Evolutionary conservation across 495 filamentous ascomycete genomes (phyloP), one percentile per base, ranked within the genome.

Genomic region (Podospora pseudocomata): DNA sequence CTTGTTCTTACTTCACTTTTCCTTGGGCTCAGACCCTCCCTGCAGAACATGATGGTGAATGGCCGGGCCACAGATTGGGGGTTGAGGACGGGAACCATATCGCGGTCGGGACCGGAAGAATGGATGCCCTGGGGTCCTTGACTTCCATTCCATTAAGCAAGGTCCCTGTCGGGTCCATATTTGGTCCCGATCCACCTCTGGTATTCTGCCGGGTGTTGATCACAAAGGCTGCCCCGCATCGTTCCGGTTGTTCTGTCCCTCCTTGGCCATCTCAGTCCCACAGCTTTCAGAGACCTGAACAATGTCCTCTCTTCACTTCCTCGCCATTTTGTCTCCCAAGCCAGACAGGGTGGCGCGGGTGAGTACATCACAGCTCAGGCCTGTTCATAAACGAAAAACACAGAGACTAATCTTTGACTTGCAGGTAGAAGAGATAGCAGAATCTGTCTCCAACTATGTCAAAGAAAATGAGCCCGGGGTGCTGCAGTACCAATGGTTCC

Each of bases 401-500:
- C 23, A 28, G 49, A 28, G 20, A 19, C 23, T 58, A 11, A 68
- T 32, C 49, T 7, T 2, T 6, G 13, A 32, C 56, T 27, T 28
- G 7, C 60, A 75, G 74, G 57, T 71, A 5, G 67, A 74, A 20
- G 70, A 75, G 49, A 39, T 75, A n/a, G 34, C 67, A n/a, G 62
- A 72, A 55, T 54, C 54, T 1, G 27, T 68, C 3, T 59, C 59
- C 57, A 63, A 66, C 7, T 58, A 68, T 26, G 72, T 75, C 34
- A 65, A 74, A 66, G 68, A 63, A 13, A 72, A 69, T 54, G 74
- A 75, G 68, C 70, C 74, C 19, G 72, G 68, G 15, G 65, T 68
- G 7, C 28, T 75, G 28, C 66, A 74, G 58, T 75, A 75, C 68
- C 64, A 74, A 19, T 75, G 74, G 74, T 75, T 73, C 30, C 26